Conservation (phyloP, 768 basidiomycete genomes). For the Candolleomyces aberdarensis region DNA sequence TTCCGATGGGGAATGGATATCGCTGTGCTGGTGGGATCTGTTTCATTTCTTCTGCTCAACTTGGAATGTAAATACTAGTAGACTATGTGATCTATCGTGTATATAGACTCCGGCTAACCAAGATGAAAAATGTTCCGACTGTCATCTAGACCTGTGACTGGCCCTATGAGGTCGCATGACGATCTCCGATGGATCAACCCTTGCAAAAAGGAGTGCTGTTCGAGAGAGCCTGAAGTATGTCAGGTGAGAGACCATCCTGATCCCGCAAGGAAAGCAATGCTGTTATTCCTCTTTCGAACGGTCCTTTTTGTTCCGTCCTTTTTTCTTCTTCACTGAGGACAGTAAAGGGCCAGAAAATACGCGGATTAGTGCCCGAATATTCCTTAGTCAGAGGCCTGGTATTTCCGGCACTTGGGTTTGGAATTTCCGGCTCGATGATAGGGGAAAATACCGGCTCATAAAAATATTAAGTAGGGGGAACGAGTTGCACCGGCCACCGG, state of each 20-base stretch:
- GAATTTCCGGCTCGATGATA: no score
- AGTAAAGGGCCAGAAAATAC: no score
- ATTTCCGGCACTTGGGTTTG: no score
- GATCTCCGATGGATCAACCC: no score
- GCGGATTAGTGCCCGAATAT: no score
- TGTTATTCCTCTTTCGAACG: background rate
- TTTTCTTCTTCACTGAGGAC: no score
- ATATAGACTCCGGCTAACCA: background rate
- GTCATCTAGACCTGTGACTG: no score
- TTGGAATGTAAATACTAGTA: conserved; percentile 7
- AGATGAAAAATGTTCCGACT: background rate
- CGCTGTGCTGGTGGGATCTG: conserved; percentile 9
- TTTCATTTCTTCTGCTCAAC: conserved; percentile 3
- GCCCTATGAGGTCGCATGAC: no score
- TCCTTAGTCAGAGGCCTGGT: no score
- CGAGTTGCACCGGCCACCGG: no score
- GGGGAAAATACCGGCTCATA: no score
- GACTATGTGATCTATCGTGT: background rate
- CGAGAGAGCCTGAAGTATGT: conserved; percentile 43
- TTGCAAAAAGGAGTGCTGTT: conserved; percentile 71
- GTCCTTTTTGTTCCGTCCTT: background rate
- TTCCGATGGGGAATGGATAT: conserved; percentile 5
- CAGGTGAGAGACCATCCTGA: conserved; percentile 7
- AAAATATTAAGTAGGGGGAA: no score
- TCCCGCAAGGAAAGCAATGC: background rate